Evolutionary conservation across 2,329 filamentous ascomycete species (phyloP).

Genomic region (Clonostachys byssicola): DNA sequence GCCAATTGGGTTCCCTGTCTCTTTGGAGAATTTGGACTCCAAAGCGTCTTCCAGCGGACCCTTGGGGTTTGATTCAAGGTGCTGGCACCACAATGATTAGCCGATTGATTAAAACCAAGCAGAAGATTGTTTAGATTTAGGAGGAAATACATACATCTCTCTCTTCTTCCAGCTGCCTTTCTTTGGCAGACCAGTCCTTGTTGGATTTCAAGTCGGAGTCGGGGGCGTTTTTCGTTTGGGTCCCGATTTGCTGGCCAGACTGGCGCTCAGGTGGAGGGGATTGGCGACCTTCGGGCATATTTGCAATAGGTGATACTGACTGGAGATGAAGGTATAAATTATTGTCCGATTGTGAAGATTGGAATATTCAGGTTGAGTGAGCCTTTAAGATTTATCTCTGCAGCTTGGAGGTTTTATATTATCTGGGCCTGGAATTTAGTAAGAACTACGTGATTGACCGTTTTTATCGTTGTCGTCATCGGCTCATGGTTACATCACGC

Average conservation of each 20-base stretch:
- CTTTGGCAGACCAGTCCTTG: conserved; percentile 27
- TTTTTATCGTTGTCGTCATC: too few species aligned
- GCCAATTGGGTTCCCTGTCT: background rate
- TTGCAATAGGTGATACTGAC: too few species aligned
- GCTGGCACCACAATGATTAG: conserved; percentile 19
- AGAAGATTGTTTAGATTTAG: conserved; percentile 1
- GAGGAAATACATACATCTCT: conserved; percentile 35
- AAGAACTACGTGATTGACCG: too few species aligned
- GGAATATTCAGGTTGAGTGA: too few species aligned
- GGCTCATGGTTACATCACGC: background rate
- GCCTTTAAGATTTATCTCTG: too few species aligned
- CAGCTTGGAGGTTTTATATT: too few species aligned
- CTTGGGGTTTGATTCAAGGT: conserved; percentile 61
- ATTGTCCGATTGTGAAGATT: too few species aligned
- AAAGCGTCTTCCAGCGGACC: conserved; percentile 57
- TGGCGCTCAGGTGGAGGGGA: conserved; percentile 73
- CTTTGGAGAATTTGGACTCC: conserved; percentile 57
- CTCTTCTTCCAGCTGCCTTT: conserved; percentile 42
- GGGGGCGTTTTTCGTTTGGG: conserved; percentile 52
- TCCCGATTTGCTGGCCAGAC: conserved; percentile 58
- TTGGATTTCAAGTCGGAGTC: conserved; percentile 50
- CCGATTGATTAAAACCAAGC: too few species aligned
- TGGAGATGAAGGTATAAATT: too few species aligned
- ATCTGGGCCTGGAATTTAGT: too few species aligned
- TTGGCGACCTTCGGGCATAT: conserved; percentile 71